Percentiles rank a stretch among this genome's conserved stretches.
Conservation (phyloP, 805 yeast species). For the Metschnikowia shivogae region DNA sequence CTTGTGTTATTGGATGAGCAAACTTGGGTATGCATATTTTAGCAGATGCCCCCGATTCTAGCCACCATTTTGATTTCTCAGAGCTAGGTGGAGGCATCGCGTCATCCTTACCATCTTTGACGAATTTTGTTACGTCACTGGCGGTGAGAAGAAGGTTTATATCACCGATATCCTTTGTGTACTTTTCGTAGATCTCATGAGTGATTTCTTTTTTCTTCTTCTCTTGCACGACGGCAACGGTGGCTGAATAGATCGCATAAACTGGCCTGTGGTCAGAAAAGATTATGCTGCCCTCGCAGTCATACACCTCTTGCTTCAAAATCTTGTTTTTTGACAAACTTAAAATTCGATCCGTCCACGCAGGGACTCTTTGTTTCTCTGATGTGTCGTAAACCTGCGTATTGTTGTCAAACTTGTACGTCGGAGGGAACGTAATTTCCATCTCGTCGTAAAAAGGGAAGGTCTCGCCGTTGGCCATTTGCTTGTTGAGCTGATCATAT, state of each 20-base stretch:
- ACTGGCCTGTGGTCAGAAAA: slow-evolving; percentile 94
- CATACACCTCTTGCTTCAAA: slow-evolving; percentile 57
- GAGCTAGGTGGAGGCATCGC: slow-evolving; percentile 87
- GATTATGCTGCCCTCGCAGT: slow-evolving; percentile 49
- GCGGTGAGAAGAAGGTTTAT: slow-evolving; percentile 33
- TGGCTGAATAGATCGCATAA: slow-evolving; percentile 61
- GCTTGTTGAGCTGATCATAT: slow-evolving; percentile 73
- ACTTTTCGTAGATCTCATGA: slow-evolving; percentile 53
- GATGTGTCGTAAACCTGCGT: slow-evolving; percentile 79
- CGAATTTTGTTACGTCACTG: slow-evolving; percentile 22
- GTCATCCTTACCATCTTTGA: slow-evolving; percentile 27
- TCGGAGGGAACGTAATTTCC: slow-evolving; percentile 79
- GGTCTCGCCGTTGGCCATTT: slow-evolving; percentile 68
- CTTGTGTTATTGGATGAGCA: slow-evolving; percentile 23
- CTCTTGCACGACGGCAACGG: slow-evolving; percentile 64
- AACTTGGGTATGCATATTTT: slow-evolving; percentile 56
- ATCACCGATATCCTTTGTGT: slow-evolving; percentile 46
- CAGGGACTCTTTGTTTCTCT: slow-evolving; percentile 89
- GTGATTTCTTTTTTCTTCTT: slow-evolving; percentile 50
- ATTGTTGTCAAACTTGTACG: slow-evolving; percentile 91
- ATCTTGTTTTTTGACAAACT: slow-evolving; percentile 53
- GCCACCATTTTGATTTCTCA: slow-evolving; percentile 87
- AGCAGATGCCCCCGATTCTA: slow-evolving; percentile 69
- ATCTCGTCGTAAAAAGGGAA: slow-evolving; percentile 81
- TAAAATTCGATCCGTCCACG: slow-evolving; percentile 94